Evolutionary conservation across 495 filamentous ascomycete species (phyloP).

Genomic region (Aspergillus baeticus): DNA sequence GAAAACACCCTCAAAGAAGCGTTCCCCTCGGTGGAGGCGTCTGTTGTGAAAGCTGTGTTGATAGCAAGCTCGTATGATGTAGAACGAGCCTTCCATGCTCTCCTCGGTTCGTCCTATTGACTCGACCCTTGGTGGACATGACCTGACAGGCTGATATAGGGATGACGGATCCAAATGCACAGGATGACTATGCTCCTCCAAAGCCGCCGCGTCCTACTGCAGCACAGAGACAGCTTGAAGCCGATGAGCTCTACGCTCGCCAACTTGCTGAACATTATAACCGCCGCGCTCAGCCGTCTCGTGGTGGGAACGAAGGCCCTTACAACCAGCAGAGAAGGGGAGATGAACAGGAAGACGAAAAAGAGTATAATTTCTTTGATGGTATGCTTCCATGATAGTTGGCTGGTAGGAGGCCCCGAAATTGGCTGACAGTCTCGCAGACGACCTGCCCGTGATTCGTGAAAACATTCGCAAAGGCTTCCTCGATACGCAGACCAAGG

Average conservation of each 20-base stretch:
- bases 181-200: constrained; percentile 64
- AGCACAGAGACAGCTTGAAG: constrained; percentile 75
- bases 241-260: constrained; percentile 90
- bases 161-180: constrained; percentile 90
- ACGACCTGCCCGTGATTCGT: constrained; percentile 90
- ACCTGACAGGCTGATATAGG: constrained; percentile 45
- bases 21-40: constrained; percentile 78
- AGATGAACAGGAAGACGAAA: constrained; percentile 51
- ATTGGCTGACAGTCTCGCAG: constrained; percentile 35
- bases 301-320: constrained; percentile 44
- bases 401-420: background rate
- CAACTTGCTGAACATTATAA: constrained; percentile 92
- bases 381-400: constrained; percentile 38
- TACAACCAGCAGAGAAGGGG: constrained; percentile 31
- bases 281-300: constrained; percentile 34
- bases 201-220: constrained; percentile 73
- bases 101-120: constrained; percentile 61
- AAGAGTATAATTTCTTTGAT: constrained; percentile 87
- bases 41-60: constrained; percentile 86
- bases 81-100: constrained; percentile 93
- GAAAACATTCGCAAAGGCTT: constrained; percentile 95
- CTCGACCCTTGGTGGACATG: constrained; percentile 5
- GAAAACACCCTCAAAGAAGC: constrained; percentile 90
- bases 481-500: constrained; percentile 85
- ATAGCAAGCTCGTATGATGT: constrained; percentile 81